Evolutionary conservation across 352 stramenopile genomes (phyloP), one percentile per base, ranked within the genome.

Genomic region (Pythium folliculosum): DNA sequence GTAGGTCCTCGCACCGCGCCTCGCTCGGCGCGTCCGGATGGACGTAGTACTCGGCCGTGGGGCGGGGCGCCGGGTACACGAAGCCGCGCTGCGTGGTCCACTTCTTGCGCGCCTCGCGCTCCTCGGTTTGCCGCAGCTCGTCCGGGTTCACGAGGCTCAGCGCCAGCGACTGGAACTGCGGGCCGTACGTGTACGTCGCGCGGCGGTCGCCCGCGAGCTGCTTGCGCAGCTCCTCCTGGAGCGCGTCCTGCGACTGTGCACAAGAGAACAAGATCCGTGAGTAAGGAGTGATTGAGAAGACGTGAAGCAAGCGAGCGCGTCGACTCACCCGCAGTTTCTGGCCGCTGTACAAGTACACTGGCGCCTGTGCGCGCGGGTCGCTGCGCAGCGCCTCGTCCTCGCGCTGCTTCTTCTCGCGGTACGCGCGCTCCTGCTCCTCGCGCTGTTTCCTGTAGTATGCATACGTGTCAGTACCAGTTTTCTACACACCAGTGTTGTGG

Each of bases 51-150:
- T 97, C 91, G 12, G 52, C 60, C 13, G 81, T 73, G 5, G 79
- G 69, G 2, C 83, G 76, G 45, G 91, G 86, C 5, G 73, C 78
- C 5, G 91, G 92, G 60, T 97, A 97, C 43, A 96, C 71, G 51
- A 98, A 98, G 0, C 92, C 92, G 13, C 84, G 73, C 44, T 84
- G 71, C 0, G 92, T 97, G 0, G 91, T 97, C 84, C 88, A 97
- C 48, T 83, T 77, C 30, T 78, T 81, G 45, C 77, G 78, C 1
- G 63, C 50, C 8, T 82, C 74, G 3, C 69, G 70, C 64, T 88
- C 76, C 40, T 90, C 80, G 6, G 71, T 78, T 44, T 82, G 77
- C 3, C 70, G 77, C 23, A 89, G 65, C 16, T 84, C 83, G 17
- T 89, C 78, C 3, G 80, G 74, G 22, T 97, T 90, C 8, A 96